Evolutionary conservation across 2,329 filamentous ascomycete species (phyloP).

Genomic region (Venturia effusa): DNA sequence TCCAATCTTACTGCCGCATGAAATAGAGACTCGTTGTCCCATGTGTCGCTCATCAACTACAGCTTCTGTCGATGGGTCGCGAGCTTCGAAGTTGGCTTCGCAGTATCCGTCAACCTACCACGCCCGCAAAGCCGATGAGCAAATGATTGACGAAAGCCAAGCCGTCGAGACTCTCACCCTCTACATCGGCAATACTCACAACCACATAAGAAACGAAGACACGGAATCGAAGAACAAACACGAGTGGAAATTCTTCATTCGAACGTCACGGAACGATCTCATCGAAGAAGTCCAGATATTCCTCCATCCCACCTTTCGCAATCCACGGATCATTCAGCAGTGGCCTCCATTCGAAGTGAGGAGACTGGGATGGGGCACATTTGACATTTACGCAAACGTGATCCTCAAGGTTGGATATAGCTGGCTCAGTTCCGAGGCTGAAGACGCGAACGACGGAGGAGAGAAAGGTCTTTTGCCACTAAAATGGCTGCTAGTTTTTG

Average conservation of each 20-base stretch:
- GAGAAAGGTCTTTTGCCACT: slow-evolving; percentile 26
- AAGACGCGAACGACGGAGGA: slow-evolving; percentile 21
- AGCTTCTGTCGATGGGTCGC: slow-evolving; percentile 20
- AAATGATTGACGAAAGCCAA: slow-evolving; percentile 17
- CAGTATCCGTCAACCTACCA: slow-evolving; percentile 27
- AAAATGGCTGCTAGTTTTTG: slow-evolving; percentile 33
- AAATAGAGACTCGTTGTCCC: slow-evolving; percentile 32
- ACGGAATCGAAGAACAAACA: slow-evolving; percentile 26
- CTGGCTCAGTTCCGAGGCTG: slow-evolving; percentile 31
- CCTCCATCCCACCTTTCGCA: slow-evolving; percentile 33
- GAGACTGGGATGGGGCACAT: slow-evolving; percentile 33
- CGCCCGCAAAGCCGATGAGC: slow-evolving; percentile 26
- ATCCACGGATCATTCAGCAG: slow-evolving; percentile 23
- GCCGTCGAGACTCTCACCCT: slow-evolving; percentile 30
- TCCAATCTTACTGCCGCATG: slow-evolving; percentile 19
- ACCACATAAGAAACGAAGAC: slow-evolving; percentile 16
- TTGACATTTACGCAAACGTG: slow-evolving; percentile 29
- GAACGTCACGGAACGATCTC: slow-evolving; percentile 32
- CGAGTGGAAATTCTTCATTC: slow-evolving; percentile 37
- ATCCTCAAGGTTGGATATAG: slow-evolving; percentile 32
- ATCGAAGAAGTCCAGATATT: slow-evolving; percentile 33
- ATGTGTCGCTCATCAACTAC: slow-evolving; percentile 34
- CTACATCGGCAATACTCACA: slow-evolving; percentile 34
- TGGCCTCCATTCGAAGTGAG: slow-evolving; percentile 30
- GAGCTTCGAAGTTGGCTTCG: slow-evolving; percentile 20